Conservation (phyloP, 1,139 yeast genomes). For the Hemisphaericaspora subhashii region DNA sequence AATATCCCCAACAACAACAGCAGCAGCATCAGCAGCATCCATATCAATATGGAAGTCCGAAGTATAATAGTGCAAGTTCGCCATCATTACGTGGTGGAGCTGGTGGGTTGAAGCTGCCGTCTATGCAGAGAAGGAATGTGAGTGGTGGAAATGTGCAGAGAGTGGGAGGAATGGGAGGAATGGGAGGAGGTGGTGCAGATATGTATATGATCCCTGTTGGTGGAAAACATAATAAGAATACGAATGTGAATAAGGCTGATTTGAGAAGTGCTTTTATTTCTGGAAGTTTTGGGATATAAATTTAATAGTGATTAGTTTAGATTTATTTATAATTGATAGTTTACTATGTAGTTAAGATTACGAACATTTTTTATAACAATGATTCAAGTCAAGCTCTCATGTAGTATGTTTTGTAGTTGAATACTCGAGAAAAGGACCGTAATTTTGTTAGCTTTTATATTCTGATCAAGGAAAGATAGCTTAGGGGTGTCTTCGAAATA, state of each 20-base stretch:
- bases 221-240: slow-evolving; percentile 35
- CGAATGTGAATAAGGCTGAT: slow-evolving; percentile 35
- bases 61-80: not conserved
- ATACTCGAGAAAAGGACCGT: too few species aligned
- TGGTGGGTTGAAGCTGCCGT: too few species aligned
- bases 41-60: not conserved
- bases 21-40: not conserved
- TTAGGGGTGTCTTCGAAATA: too few species aligned
- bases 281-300: slow-evolving; percentile 42
- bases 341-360: too few species aligned
- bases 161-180: slow-evolving; percentile 3
- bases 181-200: not conserved
- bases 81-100: slow-evolving; percentile 8
- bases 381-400: too few species aligned
- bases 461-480: too few species aligned
- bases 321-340: too few species aligned
- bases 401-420: too few species aligned
- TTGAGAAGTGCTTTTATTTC: slow-evolving; percentile 44
- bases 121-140: not conserved
- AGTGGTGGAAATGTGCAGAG: not conserved
- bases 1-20: slow-evolving; percentile 7
- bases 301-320: too few species aligned
- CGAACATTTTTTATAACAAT: too few species aligned
- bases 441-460: too few species aligned
- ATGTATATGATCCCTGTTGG: slow-evolving; percentile 34